Conservation (phyloP, 768 basidiomycete species). For the Lactarius tabidus region DNA sequence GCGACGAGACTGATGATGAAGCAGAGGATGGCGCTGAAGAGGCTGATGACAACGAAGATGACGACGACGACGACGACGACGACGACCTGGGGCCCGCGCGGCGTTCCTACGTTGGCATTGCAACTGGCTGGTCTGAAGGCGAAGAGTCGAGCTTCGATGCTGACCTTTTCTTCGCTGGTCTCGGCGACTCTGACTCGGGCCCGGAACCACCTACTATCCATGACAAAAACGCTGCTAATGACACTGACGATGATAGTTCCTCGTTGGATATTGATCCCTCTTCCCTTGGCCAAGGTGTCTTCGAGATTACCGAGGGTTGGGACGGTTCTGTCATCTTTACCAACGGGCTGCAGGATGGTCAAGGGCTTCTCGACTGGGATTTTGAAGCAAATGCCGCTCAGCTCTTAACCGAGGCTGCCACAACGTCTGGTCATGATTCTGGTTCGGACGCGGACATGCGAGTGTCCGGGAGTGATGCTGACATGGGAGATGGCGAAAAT, state of each 20-base stretch:
- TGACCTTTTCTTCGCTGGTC: slow-evolving; percentile 78
- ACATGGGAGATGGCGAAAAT: slow-evolving; percentile 42
- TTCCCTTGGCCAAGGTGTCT: slow-evolving; percentile 30
- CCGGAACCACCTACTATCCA: slow-evolving; percentile 36
- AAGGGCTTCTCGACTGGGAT: slow-evolving; percentile 61
- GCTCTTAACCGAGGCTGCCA: slow-evolving; percentile 45
- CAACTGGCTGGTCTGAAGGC: slow-evolving; percentile 75
- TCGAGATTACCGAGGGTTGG: slow-evolving; percentile 70
- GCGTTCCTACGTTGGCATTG: slow-evolving; percentile 56
- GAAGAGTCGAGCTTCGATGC: slow-evolving; percentile 79
- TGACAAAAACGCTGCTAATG: slow-evolving; percentile 32
- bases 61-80: slow-evolving; percentile 38
- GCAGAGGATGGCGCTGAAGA: slow-evolving; percentile 46
- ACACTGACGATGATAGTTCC: slow-evolving; percentile 35
- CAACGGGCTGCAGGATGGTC: slow-evolving; percentile 54
- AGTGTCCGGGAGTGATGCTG: slow-evolving; percentile 41
- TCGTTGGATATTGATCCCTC: slow-evolving; percentile 6
- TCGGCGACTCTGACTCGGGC: slow-evolving; percentile 49
- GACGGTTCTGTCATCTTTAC: slow-evolving; percentile 74
- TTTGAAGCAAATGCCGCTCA: slow-evolving; percentile 59
- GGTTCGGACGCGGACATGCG: slow-evolving; percentile 47
- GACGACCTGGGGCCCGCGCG: slow-evolving; percentile 32
- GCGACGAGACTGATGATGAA: slow-evolving; percentile 52
- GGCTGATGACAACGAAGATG: slow-evolving; percentile 51
- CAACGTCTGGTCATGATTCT: slow-evolving; percentile 40